Conservation (phyloP, 2,329 filamentous ascomycete species). For the Fusarium sp. region DNA sequence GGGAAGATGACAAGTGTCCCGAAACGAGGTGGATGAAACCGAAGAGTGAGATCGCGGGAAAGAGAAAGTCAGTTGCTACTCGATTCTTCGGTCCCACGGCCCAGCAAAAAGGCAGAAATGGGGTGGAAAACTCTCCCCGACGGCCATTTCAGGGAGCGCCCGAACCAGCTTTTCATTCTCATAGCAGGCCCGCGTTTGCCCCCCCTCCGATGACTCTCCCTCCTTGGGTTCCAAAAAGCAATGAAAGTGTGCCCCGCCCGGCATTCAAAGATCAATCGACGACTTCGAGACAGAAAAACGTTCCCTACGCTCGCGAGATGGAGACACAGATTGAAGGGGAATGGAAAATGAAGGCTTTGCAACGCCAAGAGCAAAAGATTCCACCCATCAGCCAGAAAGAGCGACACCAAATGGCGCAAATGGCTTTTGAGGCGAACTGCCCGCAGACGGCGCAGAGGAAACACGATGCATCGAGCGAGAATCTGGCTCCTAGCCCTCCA, state of each 20-base stretch:
- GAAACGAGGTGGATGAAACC: background rate
- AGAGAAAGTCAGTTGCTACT: no score
- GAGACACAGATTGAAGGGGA: no score
- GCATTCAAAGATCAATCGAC: background rate
- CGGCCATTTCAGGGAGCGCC: background rate
- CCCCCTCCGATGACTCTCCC: background rate
- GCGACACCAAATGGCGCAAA: background rate
- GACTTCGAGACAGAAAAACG: no score
- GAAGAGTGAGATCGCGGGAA: no score
- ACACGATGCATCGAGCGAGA: no score
- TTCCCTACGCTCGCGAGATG: background rate
- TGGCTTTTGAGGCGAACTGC: no score
- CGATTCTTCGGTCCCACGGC: background rate
- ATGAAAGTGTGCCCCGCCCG: no score
- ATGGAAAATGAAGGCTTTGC: background rate
- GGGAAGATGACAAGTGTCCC: background rate
- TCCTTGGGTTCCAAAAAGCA: background rate
- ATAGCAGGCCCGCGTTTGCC: background rate
- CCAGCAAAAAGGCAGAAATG: background rate
- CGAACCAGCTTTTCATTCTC: background rate
- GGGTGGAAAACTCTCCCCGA: background rate
- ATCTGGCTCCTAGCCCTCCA: fast-evolving
- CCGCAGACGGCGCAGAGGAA: no score
- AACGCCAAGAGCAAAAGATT: background rate
- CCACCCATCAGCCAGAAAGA: no score